A percentile compares a stretch with the other conserved stretches of the same genome.
Conservation (phyloP, 2,329 filamentous ascomycete genomes). For the Paraphoma sp. region DNA sequence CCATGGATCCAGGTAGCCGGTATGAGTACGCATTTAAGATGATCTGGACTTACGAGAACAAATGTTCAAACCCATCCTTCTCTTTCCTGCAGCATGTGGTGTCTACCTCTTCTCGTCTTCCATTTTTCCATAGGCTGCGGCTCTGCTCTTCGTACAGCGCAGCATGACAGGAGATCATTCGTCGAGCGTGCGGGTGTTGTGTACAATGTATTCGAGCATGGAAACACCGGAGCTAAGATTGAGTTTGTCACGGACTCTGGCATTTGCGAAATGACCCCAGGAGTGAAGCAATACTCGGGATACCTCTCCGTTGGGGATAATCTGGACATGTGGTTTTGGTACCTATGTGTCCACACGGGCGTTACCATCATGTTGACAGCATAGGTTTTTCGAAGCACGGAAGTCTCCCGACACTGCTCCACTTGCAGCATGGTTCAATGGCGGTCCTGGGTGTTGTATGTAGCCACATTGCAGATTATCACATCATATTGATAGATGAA, state of each 20-base stretch:
- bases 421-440: constrained; percentile 63
- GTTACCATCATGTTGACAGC: not conserved
- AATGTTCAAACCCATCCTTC: too few species aligned
- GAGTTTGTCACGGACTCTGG: constrained; percentile 47
- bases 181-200: constrained; percentile 28
- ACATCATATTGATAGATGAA: not conserved
- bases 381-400: constrained; percentile 61
- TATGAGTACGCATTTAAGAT: too few species aligned
- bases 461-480: not conserved
- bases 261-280: constrained; percentile 61
- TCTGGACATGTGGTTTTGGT: constrained; percentile 48
- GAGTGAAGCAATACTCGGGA: constrained; percentile 61
- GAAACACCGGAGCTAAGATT: constrained; percentile 31
- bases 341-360: not conserved
- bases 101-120: not conserved
- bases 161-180: constrained; percentile 27
- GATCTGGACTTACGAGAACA: too few species aligned
- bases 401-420: constrained; percentile 59
- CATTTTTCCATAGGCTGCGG: not conserved
- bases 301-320: constrained; percentile 59
- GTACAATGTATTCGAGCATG: constrained; percentile 41
- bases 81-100: not conserved
- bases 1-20: too few species aligned
- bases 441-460: constrained; percentile 30
- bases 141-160: not conserved